phyloP scores from a whole-genome alignment of 2,329 filamentous ascomycete species.

The Dactylellina sp. region DNA sequence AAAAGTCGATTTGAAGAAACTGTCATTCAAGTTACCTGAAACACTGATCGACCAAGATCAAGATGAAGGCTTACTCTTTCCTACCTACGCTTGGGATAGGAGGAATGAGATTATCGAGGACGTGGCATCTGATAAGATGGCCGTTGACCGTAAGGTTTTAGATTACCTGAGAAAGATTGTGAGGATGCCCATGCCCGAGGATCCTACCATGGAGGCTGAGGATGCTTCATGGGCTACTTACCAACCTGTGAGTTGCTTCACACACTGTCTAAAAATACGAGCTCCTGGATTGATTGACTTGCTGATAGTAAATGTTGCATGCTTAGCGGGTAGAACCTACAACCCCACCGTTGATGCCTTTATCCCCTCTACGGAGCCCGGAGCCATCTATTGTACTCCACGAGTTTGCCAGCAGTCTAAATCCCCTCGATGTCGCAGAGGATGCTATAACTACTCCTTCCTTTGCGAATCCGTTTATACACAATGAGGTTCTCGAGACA shows the following conservation, averaged over 20 bases:
- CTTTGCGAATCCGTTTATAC: neutral
- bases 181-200: constrained; percentile 2
- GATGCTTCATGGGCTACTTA: neutral
- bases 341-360: constrained; percentile 38
- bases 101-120: constrained; percentile 41
- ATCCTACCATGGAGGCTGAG: neutral
- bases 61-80: constrained; percentile 35
- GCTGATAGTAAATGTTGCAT: neutral
- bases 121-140: constrained; percentile 38
- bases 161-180: constrained; percentile 38
- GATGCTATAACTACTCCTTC: neutral
- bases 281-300: too few species aligned
- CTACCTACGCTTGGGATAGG: constrained; percentile 40
- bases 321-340: neutral
- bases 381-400: neutral
- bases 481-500: constrained; percentile 3
- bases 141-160: constrained; percentile 30
- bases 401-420: constrained; percentile 3
- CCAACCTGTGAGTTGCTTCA: too few species aligned
- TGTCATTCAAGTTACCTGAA: constrained; percentile 16
- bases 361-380: neutral
- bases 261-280: too few species aligned
- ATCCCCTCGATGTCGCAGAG: neutral
- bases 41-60: constrained; percentile 3
- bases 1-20: constrained; percentile 12